phyloP scores from a whole-genome alignment of 202 grass and related monocot genomes.

The Setaria viridis region DNA sequence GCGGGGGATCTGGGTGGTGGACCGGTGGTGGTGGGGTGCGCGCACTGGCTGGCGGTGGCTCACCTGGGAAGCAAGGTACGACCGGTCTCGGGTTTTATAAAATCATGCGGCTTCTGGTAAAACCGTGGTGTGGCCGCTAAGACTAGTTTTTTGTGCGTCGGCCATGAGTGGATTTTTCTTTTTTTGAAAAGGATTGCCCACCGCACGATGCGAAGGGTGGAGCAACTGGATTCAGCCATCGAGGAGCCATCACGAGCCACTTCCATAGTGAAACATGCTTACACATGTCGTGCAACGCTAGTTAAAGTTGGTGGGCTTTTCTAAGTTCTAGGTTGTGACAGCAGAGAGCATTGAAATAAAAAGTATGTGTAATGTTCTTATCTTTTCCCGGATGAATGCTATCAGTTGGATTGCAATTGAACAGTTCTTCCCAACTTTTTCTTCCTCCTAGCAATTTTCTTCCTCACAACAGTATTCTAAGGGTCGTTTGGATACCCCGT shows the following conservation, averaged over 20 bases:
- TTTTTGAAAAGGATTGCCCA: constrained; percentile 50
- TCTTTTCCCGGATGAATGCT: background rate
- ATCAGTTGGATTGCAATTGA: background rate
- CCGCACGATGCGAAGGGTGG: constrained; percentile 35
- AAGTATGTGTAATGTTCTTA: background rate
- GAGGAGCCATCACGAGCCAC: background rate
- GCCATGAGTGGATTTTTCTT: constrained; percentile 17
- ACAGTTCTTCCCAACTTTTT: background rate
- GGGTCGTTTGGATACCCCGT: too few relatives aligned
- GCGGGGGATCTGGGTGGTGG: background rate
- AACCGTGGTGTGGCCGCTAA: constrained; percentile 24
- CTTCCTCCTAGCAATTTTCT: too few relatives aligned
- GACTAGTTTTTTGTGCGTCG: constrained; percentile 30
- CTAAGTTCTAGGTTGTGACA: background rate
- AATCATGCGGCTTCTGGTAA: background rate
- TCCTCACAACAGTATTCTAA: too few relatives aligned
- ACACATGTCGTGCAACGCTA: background rate
- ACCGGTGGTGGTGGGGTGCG: constrained; percentile 3
- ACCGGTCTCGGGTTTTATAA: constrained; percentile 53
- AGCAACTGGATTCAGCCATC: constrained; percentile 27
- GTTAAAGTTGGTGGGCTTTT: background rate
- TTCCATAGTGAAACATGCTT: background rate
- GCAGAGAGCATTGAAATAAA: background rate
- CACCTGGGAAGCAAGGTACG: constrained; percentile 42
- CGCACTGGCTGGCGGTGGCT: constrained; percentile 38